phyloP scores from a whole-genome alignment of 2,329 filamentous ascomycete species.

The Ascochyta viciae-villosae region DNA sequence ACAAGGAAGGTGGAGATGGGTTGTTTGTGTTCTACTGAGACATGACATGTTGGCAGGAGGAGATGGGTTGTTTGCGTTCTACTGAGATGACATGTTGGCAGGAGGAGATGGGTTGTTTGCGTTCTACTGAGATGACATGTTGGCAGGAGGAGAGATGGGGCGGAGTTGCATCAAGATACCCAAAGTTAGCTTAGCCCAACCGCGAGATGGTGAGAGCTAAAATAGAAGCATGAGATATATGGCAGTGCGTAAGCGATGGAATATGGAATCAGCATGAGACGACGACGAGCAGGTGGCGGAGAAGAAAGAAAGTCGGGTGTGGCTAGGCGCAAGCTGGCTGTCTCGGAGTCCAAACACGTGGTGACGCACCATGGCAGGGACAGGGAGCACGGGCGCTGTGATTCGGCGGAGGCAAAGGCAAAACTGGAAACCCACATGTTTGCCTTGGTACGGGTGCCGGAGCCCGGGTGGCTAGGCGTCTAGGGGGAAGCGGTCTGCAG shows the following conservation, averaged over 20 bases:
- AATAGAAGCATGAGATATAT: no score
- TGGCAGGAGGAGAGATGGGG: no score
- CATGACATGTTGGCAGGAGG: constrained; percentile 12
- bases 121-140: no score
- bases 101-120: neutral
- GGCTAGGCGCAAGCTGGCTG: constrained; percentile 12
- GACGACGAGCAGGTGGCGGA: no score
- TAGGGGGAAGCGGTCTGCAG: constrained; percentile 18
- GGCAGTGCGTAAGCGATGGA: no score
- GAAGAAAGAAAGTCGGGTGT: neutral
- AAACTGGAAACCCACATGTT: constrained; percentile 16
- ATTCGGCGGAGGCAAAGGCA: constrained; percentile 7
- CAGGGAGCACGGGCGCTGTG: constrained; percentile 4
- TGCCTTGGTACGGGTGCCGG: constrained; percentile 3
- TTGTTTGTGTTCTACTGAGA: constrained; percentile 45
- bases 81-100: constrained; percentile 22
- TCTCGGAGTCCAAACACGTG: constrained; percentile 11
- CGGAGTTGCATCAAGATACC: no score
- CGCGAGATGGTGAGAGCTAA: no score
- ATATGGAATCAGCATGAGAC: no score
- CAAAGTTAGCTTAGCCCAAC: no score
- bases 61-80: constrained; percentile 43
- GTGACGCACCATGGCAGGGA: constrained; percentile 16
- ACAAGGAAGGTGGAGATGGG: constrained; percentile 34
- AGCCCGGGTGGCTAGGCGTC: neutral